Evolutionary conservation across 2,329 filamentous ascomycete genomes (phyloP).

Genomic region (Fusarium subtropicale): DNA sequence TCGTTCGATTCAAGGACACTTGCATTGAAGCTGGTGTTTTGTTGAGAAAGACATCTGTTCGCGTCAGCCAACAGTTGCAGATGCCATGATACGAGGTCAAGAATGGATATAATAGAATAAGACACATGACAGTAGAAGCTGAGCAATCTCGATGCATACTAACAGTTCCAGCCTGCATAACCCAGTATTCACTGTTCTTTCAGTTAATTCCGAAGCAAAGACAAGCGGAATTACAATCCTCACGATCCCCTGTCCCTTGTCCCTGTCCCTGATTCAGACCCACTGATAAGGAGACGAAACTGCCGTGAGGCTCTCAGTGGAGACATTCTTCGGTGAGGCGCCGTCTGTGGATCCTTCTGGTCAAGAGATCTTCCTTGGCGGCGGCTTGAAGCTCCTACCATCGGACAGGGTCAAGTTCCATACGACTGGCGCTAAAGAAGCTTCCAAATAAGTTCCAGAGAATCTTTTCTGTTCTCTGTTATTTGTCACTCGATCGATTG

Average conservation of each 20-base stretch:
- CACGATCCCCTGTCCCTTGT: not conserved
- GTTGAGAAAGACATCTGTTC: not conserved
- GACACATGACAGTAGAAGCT: not conserved
- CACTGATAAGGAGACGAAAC: constrained; percentile 17
- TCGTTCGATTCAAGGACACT: constrained; percentile 7
- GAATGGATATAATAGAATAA: not conserved
- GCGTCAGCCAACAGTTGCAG: not conserved
- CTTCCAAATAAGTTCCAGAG: constrained; percentile 13
- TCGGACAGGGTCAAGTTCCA: constrained; percentile 9
- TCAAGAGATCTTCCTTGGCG: not conserved
- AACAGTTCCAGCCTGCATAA: not conserved
- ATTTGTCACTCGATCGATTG: not conserved
- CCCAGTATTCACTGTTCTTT: not conserved
- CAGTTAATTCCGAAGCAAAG: not conserved
- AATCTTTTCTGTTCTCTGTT: not conserved
- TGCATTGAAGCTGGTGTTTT: not conserved
- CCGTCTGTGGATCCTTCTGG: constrained; percentile 1
- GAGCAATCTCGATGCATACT: not conserved
- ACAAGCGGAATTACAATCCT: not conserved
- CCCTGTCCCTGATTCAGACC: constrained; percentile 10
- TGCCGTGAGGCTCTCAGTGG: constrained; percentile 23
- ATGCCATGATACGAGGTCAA: not conserved
- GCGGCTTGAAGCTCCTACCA: not conserved
- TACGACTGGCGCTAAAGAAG: not conserved
- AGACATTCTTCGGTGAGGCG: constrained; percentile 20